Conservation (phyloP, 169 alveolate species). For the Plasmodium reichenowi region DNA sequence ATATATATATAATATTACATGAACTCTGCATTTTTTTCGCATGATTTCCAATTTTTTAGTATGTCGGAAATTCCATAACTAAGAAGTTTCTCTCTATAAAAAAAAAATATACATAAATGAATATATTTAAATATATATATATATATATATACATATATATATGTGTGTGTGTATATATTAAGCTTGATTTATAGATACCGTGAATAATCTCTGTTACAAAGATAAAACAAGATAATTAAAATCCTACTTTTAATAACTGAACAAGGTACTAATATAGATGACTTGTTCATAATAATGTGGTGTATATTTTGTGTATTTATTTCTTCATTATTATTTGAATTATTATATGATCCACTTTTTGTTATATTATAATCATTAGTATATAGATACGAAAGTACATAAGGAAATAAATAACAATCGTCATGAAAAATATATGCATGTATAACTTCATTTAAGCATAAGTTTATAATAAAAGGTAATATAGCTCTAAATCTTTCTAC, state of each 20-base stretch:
- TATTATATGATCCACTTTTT: background rate
- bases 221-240: conserved; percentile 12
- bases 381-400: conserved; percentile 12
- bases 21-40: conserved; percentile 15
- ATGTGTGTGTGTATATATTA: too few relatives aligned
- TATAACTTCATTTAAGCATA: conserved; percentile 12
- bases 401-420: conserved; percentile 40
- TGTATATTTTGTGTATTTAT: conserved; percentile 7
- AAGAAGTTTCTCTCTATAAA: conserved; percentile 26
- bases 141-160: too few relatives aligned
- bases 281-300: conserved; percentile 8
- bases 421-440: conserved; percentile 26
- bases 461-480: conserved; percentile 28
- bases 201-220: background rate
- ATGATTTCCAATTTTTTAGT: conserved; percentile 22
- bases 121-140: too few relatives aligned
- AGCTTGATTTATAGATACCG: background rate
- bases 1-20: conserved; percentile 6
- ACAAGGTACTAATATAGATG: conserved; percentile 13
- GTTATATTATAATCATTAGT: background rate
- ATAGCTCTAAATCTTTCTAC: conserved; percentile 17
- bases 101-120: background rate
- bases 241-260: conserved; percentile 26
- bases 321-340: background rate
- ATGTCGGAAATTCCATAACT: conserved; percentile 22